A percentile compares a stretch with the other conserved stretches of the same genome.
phyloP scores from a whole-genome alignment of 2,329 filamentous ascomycete genomes.

The Colletotrichum eleusines region DNA sequence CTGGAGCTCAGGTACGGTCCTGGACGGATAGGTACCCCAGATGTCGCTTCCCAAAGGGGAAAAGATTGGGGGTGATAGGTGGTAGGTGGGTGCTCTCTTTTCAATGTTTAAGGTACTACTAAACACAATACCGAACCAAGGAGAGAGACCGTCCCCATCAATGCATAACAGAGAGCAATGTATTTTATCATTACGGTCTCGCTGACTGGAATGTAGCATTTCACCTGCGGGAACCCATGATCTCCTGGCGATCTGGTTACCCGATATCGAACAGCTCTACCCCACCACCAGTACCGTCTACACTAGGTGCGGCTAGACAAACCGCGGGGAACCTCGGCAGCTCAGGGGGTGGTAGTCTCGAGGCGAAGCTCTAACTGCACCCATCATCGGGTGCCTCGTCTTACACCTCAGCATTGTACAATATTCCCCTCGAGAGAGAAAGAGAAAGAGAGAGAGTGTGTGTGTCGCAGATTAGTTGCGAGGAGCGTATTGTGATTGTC shows the following conservation, averaged over 20 bases:
- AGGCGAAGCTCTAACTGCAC: constrained; percentile 14
- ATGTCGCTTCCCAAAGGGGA: neutral
- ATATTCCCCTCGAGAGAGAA: neutral
- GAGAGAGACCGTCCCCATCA: neutral
- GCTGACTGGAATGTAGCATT: neutral
- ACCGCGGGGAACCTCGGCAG: constrained; percentile 44
- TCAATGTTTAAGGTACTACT: neutral
- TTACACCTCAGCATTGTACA: neutral
- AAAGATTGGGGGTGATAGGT: neutral
- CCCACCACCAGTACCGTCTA: constrained; percentile 21
- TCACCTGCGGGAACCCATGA: no score
- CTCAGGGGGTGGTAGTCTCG: constrained; percentile 1
- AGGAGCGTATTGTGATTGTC: neutral
- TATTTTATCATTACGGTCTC: no score
- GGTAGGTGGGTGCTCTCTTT: neutral
- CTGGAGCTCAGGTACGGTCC: constrained; percentile 8
- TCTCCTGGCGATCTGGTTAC: constrained; percentile 8
- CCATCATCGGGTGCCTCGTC: neutral
- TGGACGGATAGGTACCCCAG: neutral
- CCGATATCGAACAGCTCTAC: constrained; percentile 25
- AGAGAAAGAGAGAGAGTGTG: no score
- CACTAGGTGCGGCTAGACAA: constrained; percentile 12
- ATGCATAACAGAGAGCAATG: neutral
- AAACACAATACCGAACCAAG: neutral
- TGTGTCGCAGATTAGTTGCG: neutral